Base-by-base conservation (phyloP, 1,139 yeast genomes). In the Pichia sp. region DNA sequence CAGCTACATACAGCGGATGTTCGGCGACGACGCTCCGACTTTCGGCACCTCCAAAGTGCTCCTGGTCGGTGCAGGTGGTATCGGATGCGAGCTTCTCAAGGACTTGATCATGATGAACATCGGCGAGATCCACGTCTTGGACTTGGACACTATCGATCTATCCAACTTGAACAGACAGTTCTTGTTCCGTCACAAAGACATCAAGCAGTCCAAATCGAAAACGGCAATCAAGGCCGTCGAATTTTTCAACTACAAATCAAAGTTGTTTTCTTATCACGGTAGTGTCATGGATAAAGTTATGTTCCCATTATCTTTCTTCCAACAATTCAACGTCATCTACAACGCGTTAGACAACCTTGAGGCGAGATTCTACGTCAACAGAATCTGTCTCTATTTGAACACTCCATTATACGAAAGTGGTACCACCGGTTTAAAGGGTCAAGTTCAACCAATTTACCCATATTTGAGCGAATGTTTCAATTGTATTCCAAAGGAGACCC, bases 11-110 rank as follows among this genome's bases (percentile, higher is more conserved):
- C 66, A 59, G 51, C 67, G 67, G 48, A 68, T 78, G 10, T 69
- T 78, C 40, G 83, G 83, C 2, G 70, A 66, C 9, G 56, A 68
- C 15, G 67, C 63, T 50, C 44, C 52, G 0, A 54, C 66, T 34
- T 53, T 60, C 24, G 67, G 70, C 22, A 33, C 61, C 18, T 61
- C 85, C n/a, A 82, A 76, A 52, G 90, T 93, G 19, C 71, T 94
- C 40, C 73, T 94, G 71, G 96, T 94, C 0, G 99, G 99, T 4
- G 97, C 99, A 1, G 99, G 99, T 27, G 99, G 99, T n/a, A 91
- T 94, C 55, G 99, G 99, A 4, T 94, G 98, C 66, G 99, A 94
- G 66, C 71, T 94, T 36, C 72, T 94, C 51, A 94, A 94, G 63
- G 88, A 94, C 61, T 72, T 94, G 45, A 82, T 90, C 8, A 69